Conservation (phyloP, 208 protist genomes). For the Crithidia sp. region DNA sequence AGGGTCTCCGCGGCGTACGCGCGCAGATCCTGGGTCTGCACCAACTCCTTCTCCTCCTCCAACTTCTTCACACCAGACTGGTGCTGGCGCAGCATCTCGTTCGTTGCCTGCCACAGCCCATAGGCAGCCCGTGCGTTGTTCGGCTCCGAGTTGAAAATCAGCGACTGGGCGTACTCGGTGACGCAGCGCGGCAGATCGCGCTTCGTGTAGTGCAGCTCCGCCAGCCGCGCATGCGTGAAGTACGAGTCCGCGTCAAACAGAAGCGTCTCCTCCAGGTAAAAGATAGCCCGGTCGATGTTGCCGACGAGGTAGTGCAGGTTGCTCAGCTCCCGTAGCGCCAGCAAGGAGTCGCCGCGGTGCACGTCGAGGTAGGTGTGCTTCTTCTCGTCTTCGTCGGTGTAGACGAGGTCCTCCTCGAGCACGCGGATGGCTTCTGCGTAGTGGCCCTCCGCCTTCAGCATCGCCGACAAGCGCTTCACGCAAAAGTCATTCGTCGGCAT, state of each 20-base stretch:
- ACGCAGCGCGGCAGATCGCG: slow-evolving; percentile 58
- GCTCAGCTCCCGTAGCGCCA: slow-evolving; percentile 65
- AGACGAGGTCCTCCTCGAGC: slow-evolving; percentile 69
- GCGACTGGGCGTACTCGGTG: slow-evolving; percentile 79
- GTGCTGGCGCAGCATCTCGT: slow-evolving; percentile 58
- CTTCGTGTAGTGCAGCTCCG: slow-evolving; percentile 76
- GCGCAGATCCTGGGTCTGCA: slow-evolving; percentile 55
- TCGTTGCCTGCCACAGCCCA: slow-evolving; percentile 66
- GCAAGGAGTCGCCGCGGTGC: slow-evolving; percentile 53
- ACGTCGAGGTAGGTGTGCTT: slow-evolving; percentile 71
- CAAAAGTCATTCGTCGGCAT: slow-evolving; percentile 66
- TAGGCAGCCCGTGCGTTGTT: slow-evolving; percentile 87
- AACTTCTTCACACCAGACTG: slow-evolving; percentile 33
- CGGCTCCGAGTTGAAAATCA: slow-evolving; percentile 63
- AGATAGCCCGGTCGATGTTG: slow-evolving; percentile 54
- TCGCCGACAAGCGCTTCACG: slow-evolving; percentile 73
- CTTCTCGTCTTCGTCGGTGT: slow-evolving; percentile 71
- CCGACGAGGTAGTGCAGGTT: slow-evolving; percentile 72
- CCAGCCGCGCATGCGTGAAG: slow-evolving; percentile 66
- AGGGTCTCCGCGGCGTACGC: slow-evolving; percentile 67
- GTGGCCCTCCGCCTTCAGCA: slow-evolving; percentile 73
- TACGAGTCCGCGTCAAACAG: slow-evolving; percentile 61
- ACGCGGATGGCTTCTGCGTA: slow-evolving; percentile 75
- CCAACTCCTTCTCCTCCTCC: slow-evolving; percentile 43
- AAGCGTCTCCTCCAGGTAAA: slow-evolving; percentile 77